Evolutionary conservation across 768 basidiomycete species (phyloP).

Genomic region (Leccinum fibrillosum): DNA sequence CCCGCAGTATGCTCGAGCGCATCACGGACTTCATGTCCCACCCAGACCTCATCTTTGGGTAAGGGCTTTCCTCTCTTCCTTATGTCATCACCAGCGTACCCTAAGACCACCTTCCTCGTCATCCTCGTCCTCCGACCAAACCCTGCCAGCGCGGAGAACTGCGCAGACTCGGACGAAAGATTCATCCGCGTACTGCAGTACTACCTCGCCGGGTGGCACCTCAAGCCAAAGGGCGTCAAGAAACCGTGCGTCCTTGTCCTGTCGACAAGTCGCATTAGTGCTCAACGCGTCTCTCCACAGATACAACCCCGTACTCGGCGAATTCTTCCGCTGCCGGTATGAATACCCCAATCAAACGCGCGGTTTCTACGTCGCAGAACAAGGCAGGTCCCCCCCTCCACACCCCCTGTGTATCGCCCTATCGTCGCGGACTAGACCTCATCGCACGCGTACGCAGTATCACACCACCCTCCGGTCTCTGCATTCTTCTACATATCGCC

Average conservation of each 20-base stretch:
- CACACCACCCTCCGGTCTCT: constrained; percentile 91
- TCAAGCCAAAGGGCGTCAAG: constrained; percentile 99
- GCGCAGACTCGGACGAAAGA: constrained; percentile 80
- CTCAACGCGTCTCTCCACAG: constrained; percentile 37
- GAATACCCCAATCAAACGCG: constrained; percentile 89
- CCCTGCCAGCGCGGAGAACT: constrained; percentile 68
- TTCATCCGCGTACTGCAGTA: constrained; percentile 90
- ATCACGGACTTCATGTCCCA: constrained; percentile 99
- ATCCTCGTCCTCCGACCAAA: constrained; percentile 2
- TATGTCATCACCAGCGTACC: constrained; percentile 15
- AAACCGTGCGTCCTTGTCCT: constrained; percentile 69
- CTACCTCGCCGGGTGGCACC: constrained; percentile 99
- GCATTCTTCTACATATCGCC: constrained; percentile 97
- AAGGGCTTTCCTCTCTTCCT: constrained; percentile 32
- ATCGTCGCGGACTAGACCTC: constrained; percentile 6
- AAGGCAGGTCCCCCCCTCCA: constrained; percentile 51
- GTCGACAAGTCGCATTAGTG: not conserved
- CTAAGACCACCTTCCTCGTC: constrained; percentile 17
- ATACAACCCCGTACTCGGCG: constrained; percentile 96
- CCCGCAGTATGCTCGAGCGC: constrained; percentile 94
- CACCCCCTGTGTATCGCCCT: not conserved
- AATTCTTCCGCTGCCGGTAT: constrained; percentile 96
- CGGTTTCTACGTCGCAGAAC: constrained; percentile 95
- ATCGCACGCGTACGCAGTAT: constrained; percentile 50
- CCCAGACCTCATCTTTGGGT: constrained; percentile 96